Conservation (phyloP, 176 grass and related monocot species). For the Eremochloa ophiuroides region DNA sequence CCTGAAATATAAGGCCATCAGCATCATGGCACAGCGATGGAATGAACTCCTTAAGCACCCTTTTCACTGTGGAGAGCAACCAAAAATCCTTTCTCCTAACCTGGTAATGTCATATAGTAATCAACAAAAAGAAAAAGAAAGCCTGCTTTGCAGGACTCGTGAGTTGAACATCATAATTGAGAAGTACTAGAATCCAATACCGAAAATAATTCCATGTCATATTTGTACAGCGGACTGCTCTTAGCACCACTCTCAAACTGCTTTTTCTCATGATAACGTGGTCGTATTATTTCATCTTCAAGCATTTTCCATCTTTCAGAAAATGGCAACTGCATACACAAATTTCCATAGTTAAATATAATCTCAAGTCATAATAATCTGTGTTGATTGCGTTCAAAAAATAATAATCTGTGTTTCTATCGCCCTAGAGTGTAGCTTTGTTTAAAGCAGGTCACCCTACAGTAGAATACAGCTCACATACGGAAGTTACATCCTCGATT, state of each 20-base stretch:
- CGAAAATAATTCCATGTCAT: constrained; percentile 97
- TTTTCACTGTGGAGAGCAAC: constrained; percentile 75
- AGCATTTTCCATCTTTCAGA: constrained; percentile 93
- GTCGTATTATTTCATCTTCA: constrained; percentile 87
- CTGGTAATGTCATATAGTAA: constrained; percentile 40
- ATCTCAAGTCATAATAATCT: not conserved
- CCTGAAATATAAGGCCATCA: constrained; percentile 99
- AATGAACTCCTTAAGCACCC: constrained; percentile 77
- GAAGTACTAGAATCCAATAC: constrained; percentile 27
- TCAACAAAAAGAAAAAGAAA: not conserved
- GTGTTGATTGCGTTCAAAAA: too few relatives aligned
- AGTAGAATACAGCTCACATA: not conserved
- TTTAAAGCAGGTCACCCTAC: not conserved
- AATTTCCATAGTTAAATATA: constrained; percentile 12
- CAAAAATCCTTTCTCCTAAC: constrained; percentile 97
- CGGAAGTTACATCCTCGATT: not conserved
- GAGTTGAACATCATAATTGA: constrained; percentile 19
- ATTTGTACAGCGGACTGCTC: constrained; percentile 78
- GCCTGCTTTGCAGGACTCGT: not conserved
- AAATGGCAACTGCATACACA: constrained; percentile 72
- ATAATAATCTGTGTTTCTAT: not conserved
- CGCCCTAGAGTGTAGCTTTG: not conserved
- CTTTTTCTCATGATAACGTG: constrained; percentile 63
- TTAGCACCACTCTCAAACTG: constrained; percentile 74
- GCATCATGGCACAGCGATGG: constrained; percentile 85